Percentiles rank a stretch among this genome's conserved stretches.
These are phyloP conservation scores for Chrysanthemum seticuspe DNA, from an alignment of 129 eudicot species.

Conservation along the genomic window DNA sequence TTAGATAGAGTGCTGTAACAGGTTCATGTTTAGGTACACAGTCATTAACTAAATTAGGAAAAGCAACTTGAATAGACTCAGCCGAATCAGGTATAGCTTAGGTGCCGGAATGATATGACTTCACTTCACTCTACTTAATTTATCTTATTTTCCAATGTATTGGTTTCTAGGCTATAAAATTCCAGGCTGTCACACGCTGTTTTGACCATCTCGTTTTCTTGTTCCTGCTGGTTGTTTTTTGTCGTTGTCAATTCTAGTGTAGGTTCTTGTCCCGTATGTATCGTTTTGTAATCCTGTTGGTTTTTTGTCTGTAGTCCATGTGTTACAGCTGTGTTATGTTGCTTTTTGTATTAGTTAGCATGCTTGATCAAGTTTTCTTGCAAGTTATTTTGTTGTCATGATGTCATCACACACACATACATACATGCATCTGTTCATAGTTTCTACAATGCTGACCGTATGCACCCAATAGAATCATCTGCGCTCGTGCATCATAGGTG, in stretches of 20 bases:
- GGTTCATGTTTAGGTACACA: background rate
- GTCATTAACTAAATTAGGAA: background rate
- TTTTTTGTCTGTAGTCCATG: conserved; percentile 4
- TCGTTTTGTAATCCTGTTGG: background rate
- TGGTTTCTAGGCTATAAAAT: background rate
- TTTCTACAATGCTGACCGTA: background rate
- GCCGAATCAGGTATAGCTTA: background rate
- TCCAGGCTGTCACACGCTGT: background rate
- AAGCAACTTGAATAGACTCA: background rate
- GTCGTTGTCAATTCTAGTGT: background rate
- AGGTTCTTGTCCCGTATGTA: background rate
- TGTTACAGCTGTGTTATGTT: background rate
- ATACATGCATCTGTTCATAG: background rate
- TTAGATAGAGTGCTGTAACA: background rate
- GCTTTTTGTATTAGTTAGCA: background rate
- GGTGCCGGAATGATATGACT: background rate
- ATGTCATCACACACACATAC: background rate
- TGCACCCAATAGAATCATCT: background rate
- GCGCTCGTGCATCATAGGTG: background rate
- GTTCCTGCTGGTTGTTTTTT: background rate
- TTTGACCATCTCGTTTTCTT: background rate
- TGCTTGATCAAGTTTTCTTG: background rate
- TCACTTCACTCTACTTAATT: background rate
- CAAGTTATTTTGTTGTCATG: background rate
- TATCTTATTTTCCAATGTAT: background rate